A percentile compares a stretch with the other conserved stretches of the same genome.
Evolutionary conservation across 306 rosid genomes (phyloP).

Genomic region (Quercus bicolor): DNA sequence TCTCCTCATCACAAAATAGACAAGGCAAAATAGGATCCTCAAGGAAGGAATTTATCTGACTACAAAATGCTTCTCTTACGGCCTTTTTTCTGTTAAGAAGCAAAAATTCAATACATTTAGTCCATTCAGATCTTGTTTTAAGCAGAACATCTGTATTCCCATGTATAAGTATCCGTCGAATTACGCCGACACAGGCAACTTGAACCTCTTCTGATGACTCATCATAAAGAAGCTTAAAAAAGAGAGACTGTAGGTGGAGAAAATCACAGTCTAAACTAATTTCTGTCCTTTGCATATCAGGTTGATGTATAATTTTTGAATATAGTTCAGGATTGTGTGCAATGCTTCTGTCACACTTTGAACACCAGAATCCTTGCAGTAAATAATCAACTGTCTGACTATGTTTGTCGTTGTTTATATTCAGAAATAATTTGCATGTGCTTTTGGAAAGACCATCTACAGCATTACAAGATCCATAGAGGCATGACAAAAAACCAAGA

Average conservation of each 20-base stretch:
- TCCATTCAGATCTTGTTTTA: conserved; percentile 57
- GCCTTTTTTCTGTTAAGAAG: conserved; percentile 55
- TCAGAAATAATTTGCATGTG: conserved; percentile 52
- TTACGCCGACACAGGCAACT: conserved; percentile 65
- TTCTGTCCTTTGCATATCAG: conserved; percentile 31
- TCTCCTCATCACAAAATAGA: conserved; percentile 45
- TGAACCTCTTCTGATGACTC: conserved; percentile 85
- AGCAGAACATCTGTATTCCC: conserved; percentile 40
- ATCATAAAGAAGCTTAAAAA: conserved; percentile 71
- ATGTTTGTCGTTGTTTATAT: conserved; percentile 34
- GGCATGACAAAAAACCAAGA: conserved; percentile 88
- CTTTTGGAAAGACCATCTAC: conserved; percentile 31
- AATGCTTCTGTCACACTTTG: conserved; percentile 62
- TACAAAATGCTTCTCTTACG: conserved; percentile 80
- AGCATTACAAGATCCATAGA: conserved; percentile 61
- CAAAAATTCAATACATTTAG: conserved; percentile 55
- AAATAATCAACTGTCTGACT: conserved; percentile 52
- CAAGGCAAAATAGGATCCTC: conserved; percentile 54
- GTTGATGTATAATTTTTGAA: conserved; percentile 35
- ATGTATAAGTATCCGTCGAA: conserved; percentile 70
- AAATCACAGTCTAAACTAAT: conserved; percentile 44
- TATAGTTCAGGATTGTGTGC: conserved; percentile 25
- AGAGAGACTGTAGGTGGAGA: conserved; percentile 48
- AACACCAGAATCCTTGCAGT: conserved; percentile 83
- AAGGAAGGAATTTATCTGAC: conserved; percentile 68